Conservation (phyloP, 1,139 yeast genomes). For the Nematodospora anomalae region DNA sequence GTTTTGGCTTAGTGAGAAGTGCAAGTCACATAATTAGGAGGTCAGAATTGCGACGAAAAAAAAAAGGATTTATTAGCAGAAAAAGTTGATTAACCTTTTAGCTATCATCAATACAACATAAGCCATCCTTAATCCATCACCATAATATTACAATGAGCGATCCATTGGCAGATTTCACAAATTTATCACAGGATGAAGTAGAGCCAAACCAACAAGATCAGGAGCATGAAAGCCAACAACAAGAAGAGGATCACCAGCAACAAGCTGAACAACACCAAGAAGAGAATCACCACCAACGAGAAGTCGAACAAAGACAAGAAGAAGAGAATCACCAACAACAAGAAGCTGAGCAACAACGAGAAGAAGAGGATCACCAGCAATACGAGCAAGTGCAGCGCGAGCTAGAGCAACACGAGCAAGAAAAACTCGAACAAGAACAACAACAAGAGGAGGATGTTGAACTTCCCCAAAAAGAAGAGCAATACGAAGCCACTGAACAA, state of each 20-base stretch:
- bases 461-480: conserved; percentile 12
- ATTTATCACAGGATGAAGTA: conserved; percentile 14
- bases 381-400: conserved; percentile 2
- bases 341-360: conserved; percentile 9
- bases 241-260: conserved; percentile 9
- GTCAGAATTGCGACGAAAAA: background rate
- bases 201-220: conserved; percentile 8
- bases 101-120: background rate
- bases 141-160: conserved; percentile 11
- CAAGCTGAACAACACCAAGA: conserved; percentile 3
- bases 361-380: conserved; percentile 9
- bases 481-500: conserved; percentile 12
- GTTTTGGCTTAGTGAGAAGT: no score
- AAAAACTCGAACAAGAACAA: conserved; percentile 15
- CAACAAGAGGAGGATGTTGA: conserved; percentile 7
- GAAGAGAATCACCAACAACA: conserved; percentile 8
- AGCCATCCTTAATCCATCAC: background rate
- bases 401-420: no score
- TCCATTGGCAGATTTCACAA: conserved; percentile 16
- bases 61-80: background rate
- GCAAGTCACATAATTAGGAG: no score
- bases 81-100: background rate
- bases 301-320: conserved; percentile 14
- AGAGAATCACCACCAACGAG: no score
- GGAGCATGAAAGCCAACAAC: conserved; percentile 9